These are phyloP conservation scores for Diddensiella santjacobensis DNA, from an alignment of 805 yeast genomes.

Conservation along the genomic window DNA sequence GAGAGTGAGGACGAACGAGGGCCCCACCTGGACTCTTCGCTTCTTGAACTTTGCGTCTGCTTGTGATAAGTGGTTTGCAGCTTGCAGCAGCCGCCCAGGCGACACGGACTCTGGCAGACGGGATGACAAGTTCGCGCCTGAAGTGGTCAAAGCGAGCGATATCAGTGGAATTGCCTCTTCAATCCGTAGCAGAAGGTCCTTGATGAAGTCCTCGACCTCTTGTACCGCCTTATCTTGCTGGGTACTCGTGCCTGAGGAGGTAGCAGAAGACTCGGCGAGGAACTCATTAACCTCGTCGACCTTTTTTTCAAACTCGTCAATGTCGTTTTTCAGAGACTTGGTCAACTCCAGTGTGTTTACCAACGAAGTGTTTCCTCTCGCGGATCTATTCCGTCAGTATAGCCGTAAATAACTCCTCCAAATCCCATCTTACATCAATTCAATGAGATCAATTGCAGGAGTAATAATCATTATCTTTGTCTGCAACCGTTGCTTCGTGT, in stretches of 20 bases:
- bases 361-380: slow-evolving; percentile 35
- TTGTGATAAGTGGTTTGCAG: slow-evolving; percentile 44
- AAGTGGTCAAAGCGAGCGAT: slow-evolving; percentile 60
- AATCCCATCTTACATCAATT: slow-evolving; percentile 37
- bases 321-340: slow-evolving; percentile 51
- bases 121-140: slow-evolving; percentile 58
- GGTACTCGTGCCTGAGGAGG: slow-evolving; percentile 14
- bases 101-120: slow-evolving; percentile 51
- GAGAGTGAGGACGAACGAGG: slow-evolving; percentile 51
- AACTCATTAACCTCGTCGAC: slow-evolving; percentile 40
- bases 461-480: slow-evolving; percentile 58
- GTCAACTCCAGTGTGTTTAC: slow-evolving; percentile 53
- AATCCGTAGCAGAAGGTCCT: slow-evolving; percentile 46
- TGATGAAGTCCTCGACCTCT: slow-evolving; percentile 49
- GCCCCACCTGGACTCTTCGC: slow-evolving; percentile 47
- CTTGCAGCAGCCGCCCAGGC: slow-evolving; percentile 63
- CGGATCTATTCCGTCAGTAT: slow-evolving; percentile 16
- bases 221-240: slow-evolving; percentile 36
- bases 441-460: slow-evolving; percentile 64
- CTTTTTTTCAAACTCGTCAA: slow-evolving; percentile 52
- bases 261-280: slow-evolving; percentile 23
- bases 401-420: background rate
- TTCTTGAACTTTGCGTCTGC: slow-evolving; percentile 36
- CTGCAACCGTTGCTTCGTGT: slow-evolving; percentile 44
- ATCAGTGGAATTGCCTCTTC: slow-evolving; percentile 69